A percentile compares a stretch with the other conserved stretches of the same genome.
Conservation (phyloP, 2,329 filamentous ascomycete species). For the Alternaria viburni region DNA sequence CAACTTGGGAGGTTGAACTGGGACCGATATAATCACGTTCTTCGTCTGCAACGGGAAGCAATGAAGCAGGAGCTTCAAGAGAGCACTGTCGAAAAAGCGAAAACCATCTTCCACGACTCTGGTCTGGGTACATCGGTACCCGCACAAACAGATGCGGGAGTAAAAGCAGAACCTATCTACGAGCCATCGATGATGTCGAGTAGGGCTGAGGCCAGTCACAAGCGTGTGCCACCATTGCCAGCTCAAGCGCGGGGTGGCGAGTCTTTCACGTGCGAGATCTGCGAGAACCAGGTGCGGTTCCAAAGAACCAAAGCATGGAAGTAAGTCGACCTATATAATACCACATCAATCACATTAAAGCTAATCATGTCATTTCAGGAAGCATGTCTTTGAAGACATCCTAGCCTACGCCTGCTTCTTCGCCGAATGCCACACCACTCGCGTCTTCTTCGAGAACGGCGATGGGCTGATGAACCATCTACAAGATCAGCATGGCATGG, state of each 20-base stretch:
- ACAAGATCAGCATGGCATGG: neutral
- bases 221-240: neutral
- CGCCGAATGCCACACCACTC: neutral
- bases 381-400: neutral
- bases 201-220: neutral
- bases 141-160: neutral
- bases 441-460: neutral
- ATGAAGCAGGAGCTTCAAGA: neutral
- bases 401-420: neutral
- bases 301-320: neutral
- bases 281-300: neutral
- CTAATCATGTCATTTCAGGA: neutral
- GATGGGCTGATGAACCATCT: neutral
- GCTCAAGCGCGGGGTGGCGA: neutral
- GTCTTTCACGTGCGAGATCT: neutral
- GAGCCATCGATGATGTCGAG: neutral
- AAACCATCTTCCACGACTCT: neutral
- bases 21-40: slow-evolving; percentile 10
- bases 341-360: too few relatives aligned
- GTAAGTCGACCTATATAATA: neutral
- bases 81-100: neutral
- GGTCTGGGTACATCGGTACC: neutral
- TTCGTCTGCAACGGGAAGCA: slow-evolving; percentile 4
- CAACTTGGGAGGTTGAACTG: slow-evolving; percentile 9
- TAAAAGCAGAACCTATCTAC: neutral